Percentiles rank a stretch among this genome's conserved stretches.
Conservation (phyloP, 176 grass and related monocot species). For the Elaeis guineensis region DNA sequence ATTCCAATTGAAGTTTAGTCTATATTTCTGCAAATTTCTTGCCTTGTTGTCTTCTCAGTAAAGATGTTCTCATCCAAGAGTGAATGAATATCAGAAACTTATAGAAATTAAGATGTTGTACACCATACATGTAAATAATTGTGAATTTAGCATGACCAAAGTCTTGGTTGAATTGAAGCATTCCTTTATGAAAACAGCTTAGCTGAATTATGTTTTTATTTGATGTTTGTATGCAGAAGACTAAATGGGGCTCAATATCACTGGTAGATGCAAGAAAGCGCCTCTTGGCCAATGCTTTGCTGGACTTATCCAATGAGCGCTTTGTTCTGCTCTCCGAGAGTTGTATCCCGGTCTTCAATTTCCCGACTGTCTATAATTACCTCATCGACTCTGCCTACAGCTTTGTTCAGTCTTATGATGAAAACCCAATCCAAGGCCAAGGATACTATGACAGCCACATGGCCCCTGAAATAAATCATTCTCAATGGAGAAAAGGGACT, state of each 20-base stretch:
- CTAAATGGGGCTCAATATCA: not conserved
- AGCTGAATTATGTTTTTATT: not conserved
- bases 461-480: not conserved
- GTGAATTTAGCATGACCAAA: no score
- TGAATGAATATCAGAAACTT: no score
- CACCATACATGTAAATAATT: no score
- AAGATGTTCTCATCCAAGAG: no score
- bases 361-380: not conserved
- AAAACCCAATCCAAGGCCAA: not conserved
- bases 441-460: not conserved
- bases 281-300: not conserved
- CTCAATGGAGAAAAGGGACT: not conserved
- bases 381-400: not conserved
- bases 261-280: not conserved
- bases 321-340: slow-evolving; percentile 6
- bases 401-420: slow-evolving; percentile 2
- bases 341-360: not conserved
- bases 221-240: not conserved
- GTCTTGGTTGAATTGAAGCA: no score
- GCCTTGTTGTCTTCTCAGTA: no score
- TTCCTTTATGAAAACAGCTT: not conserved
- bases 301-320: slow-evolving; percentile 5
- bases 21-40: no score
- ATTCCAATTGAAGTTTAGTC: no score
- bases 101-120: no score